Percentiles rank a stretch among this genome's conserved stretches.
phyloP scores from a whole-genome alignment of 352 stramenopile genomes.

The Thraustochytrium sp. region DNA sequence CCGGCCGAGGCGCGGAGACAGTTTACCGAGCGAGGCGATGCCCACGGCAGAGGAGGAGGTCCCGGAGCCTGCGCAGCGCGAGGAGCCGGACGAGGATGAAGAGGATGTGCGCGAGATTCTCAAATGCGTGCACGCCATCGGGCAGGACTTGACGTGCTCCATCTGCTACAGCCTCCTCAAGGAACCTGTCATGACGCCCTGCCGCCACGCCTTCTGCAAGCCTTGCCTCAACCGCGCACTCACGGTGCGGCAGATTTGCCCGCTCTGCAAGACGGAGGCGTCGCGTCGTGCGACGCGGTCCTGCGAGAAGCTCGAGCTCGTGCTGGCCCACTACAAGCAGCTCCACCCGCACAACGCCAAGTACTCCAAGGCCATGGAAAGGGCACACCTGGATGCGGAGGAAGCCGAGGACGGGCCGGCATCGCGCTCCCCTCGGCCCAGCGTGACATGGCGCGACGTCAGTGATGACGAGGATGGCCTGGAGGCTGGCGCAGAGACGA shows the following conservation, averaged over 20 bases:
- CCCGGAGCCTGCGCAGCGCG: neutral
- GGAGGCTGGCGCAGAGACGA: too few relatives aligned
- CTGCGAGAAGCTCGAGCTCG: neutral
- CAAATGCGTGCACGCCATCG: neutral
- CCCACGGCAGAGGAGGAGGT: neutral
- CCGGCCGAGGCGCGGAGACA: too few relatives aligned
- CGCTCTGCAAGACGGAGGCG: slow-evolving; percentile 8
- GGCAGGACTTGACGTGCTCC: slow-evolving; percentile 26
- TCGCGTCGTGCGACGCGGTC: neutral
- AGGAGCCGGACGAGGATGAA: neutral
- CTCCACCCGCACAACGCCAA: slow-evolving; percentile 21
- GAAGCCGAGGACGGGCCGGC: neutral
- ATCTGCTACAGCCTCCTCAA: slow-evolving; percentile 34
- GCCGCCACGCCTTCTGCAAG: slow-evolving; percentile 8
- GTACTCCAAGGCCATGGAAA: neutral
- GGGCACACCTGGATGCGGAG: neutral
- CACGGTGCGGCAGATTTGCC: neutral
- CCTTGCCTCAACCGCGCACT: neutral
- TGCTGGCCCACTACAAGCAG: slow-evolving; percentile 14
- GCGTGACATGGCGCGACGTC: neutral
- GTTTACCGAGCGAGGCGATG: too few relatives aligned
- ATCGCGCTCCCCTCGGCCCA: too few relatives aligned
- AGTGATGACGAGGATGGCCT: neutral
- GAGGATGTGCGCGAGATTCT: neutral
- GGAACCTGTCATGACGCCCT: neutral